Conservation (phyloP, 352 stramenopile species). For the Vaucheria bursata region DNA sequence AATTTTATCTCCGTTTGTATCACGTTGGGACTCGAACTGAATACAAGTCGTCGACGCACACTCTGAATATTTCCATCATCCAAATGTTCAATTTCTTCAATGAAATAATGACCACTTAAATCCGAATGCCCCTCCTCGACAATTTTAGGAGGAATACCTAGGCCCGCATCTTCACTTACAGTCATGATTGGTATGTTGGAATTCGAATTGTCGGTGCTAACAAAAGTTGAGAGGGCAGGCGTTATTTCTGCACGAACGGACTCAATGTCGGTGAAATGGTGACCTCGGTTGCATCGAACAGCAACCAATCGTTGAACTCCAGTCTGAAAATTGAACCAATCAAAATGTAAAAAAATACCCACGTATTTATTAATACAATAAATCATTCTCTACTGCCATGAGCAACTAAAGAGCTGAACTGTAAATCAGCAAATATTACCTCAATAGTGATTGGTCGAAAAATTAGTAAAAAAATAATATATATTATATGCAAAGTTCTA, state of each 20-base stretch:
- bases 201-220: background rate
- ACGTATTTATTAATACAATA: no score
- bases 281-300: slow-evolving; percentile 26
- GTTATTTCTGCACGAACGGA: slow-evolving; percentile 29
- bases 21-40: slow-evolving; percentile 25
- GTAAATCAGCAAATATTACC: no score
- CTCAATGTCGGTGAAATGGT: slow-evolving; percentile 23
- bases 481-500: no score
- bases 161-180: slow-evolving; percentile 8
- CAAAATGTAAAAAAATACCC: no score
- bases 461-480: no score
- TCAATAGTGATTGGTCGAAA: no score
- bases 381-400: no score
- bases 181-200: slow-evolving; percentile 35
- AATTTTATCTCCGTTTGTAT: slow-evolving; percentile 33
- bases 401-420: no score
- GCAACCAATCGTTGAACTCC: slow-evolving; percentile 21
- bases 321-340: background rate
- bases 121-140: slow-evolving; percentile 17
- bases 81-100: slow-evolving; percentile 18
- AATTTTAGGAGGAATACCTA: slow-evolving; percentile 9
- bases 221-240: slow-evolving; percentile 21
- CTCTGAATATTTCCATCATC: slow-evolving; percentile 15
- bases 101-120: slow-evolving; percentile 23
- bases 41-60: slow-evolving; percentile 24